These are phyloP conservation scores for Porodaedalea pini DNA, from an alignment of 1,284 basidiomycete species.

Conservation along the genomic window DNA sequence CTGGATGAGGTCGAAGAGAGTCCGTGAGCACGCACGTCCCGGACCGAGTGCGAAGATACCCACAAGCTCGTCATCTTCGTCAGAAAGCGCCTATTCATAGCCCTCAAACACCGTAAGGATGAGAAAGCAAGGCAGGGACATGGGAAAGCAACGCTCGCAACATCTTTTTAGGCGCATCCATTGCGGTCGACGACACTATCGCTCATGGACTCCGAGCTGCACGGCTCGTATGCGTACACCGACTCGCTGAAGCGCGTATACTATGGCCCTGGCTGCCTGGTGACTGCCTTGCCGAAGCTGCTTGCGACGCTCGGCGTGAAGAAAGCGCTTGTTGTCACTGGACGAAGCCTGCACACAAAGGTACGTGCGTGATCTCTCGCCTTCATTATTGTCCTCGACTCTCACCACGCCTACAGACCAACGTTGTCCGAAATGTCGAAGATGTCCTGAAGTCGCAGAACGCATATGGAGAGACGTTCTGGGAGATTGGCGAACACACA, in stretches of 20 bases:
- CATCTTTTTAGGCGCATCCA: no score
- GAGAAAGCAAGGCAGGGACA: no score
- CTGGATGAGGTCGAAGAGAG: no score
- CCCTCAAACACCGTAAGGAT: no score
- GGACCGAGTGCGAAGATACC: no score
- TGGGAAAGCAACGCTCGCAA: no score
- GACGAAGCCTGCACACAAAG: constrained; percentile 63
- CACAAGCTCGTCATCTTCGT: no score
- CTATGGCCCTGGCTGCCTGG: constrained; percentile 64
- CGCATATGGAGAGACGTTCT: constrained; percentile 66
- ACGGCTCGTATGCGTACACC: constrained; percentile 60
- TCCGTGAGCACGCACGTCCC: no score
- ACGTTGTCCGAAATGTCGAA: constrained; percentile 60
- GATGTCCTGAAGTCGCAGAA: constrained; percentile 49
- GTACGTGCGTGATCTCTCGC: constrained; percentile 31
- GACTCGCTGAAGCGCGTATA: constrained; percentile 61
- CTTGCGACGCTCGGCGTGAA: constrained; percentile 49
- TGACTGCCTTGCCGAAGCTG: constrained; percentile 59
- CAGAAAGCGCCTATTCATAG: no score
- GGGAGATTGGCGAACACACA: constrained; percentile 73
- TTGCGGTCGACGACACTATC: not conserved
- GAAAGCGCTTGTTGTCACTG: constrained; percentile 69
- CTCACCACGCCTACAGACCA: constrained; percentile 42
- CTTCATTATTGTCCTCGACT: not conserved
- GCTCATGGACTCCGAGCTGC: constrained; percentile 3